Conservation (phyloP, 208 protist species). For the Naegleria gruberi region DNA sequence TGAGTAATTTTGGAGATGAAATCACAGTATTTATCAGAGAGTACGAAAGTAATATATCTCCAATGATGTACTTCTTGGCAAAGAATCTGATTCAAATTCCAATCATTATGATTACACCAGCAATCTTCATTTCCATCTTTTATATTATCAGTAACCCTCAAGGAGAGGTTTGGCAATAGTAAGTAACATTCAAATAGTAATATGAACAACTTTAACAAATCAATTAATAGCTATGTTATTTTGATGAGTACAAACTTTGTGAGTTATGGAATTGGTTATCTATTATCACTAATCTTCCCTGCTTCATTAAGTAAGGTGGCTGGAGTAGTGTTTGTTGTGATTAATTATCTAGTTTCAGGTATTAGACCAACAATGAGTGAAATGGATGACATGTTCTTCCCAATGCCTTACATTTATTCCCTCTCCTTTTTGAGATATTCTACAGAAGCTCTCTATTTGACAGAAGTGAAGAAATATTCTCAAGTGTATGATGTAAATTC, state of each 20-base stretch:
- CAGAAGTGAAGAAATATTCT: not conserved
- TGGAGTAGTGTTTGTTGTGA: not conserved
- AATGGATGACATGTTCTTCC: not conserved
- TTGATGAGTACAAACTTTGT: not conserved
- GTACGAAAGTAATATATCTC: not conserved
- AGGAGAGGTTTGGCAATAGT: not conserved
- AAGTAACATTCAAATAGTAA: not conserved
- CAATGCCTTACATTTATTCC: not conserved
- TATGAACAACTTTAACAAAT: too few relatives aligned
- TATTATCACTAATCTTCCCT: not conserved
- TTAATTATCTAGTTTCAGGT: not conserved
- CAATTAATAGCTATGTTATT: not conserved
- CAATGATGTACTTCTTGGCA: not conserved
- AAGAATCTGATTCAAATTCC: not conserved
- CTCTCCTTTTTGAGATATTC: not conserved
- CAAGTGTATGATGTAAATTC: not conserved
- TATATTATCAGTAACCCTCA: not conserved
- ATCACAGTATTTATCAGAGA: not conserved
- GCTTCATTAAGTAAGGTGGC: not conserved
- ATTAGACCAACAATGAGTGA: not conserved
- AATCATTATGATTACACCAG: not conserved
- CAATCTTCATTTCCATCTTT: not conserved
- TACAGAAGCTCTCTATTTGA: not conserved
- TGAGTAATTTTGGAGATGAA: conserved; percentile 17
- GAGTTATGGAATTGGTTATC: not conserved